phyloP scores from a whole-genome alignment of 768 basidiomycete genomes.

The Termitomyces sp. region DNA sequence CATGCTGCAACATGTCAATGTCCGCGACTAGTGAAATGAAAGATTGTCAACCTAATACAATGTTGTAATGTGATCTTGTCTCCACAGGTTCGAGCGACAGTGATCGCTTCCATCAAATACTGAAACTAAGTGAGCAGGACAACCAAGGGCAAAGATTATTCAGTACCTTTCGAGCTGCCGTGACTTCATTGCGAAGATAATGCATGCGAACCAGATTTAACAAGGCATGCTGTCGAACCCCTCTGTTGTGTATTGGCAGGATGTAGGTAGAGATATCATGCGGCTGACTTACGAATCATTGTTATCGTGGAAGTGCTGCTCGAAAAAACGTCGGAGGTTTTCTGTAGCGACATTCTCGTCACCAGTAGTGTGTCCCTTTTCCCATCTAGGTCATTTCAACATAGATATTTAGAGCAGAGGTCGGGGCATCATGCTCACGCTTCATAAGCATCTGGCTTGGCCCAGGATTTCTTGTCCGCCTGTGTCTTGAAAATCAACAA shows the following conservation, averaged over 20 bases:
- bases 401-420: neutral
- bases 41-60: constrained; percentile 56
- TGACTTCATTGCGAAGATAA: constrained; percentile 61
- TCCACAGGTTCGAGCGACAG: constrained; percentile 65
- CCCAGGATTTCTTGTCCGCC: constrained; percentile 62
- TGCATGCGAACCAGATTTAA: constrained; percentile 77
- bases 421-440: constrained; percentile 34
- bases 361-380: constrained; percentile 56
- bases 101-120: constrained; percentile 74
- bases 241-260: constrained; percentile 34
- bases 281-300: constrained; percentile 64
- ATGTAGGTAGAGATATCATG: neutral
- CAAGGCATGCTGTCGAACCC: constrained; percentile 74
- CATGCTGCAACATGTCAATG: constrained; percentile 38
- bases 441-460: constrained; percentile 54
- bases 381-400: constrained; percentile 45
- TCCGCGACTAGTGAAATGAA: neutral
- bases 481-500: constrained; percentile 56
- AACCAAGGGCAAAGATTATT: neutral
- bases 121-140: constrained; percentile 20
- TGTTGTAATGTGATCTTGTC: constrained; percentile 73
- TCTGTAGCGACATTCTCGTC: constrained; percentile 69
- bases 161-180: constrained; percentile 61
- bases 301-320: constrained; percentile 77
- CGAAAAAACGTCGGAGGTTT: constrained; percentile 73